These are phyloP conservation scores for Teunomyces atbi DNA, from an alignment of 805 yeast genomes.

Conservation along the genomic window DNA sequence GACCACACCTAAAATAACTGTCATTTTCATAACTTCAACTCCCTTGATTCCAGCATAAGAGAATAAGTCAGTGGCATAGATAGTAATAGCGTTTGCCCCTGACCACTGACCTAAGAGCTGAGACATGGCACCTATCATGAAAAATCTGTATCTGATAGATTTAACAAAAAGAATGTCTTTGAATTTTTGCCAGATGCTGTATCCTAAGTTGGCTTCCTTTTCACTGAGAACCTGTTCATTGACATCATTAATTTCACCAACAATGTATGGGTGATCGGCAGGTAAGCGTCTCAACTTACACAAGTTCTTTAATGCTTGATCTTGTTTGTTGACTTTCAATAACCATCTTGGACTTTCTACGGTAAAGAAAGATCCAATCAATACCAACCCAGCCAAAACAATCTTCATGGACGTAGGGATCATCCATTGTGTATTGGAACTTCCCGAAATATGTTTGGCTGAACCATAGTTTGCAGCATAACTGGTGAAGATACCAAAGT, in stretches of 20 bases:
- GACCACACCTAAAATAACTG: constrained; percentile 53
- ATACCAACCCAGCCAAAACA: constrained; percentile 45
- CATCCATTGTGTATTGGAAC: constrained; percentile 47
- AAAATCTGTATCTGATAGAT: constrained; percentile 46
- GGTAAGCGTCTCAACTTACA: constrained; percentile 45
- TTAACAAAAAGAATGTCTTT: constrained; percentile 35
- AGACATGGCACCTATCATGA: constrained; percentile 38
- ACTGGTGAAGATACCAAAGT: constrained; percentile 50
- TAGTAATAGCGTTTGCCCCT: constrained; percentile 56
- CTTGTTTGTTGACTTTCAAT: constrained; percentile 40
- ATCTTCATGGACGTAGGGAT: constrained; percentile 50
- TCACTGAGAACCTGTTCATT: constrained; percentile 45
- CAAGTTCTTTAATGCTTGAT: constrained; percentile 39
- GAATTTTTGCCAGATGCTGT: constrained; percentile 14
- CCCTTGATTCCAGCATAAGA: constrained; percentile 47
- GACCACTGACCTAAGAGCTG: constrained; percentile 59
- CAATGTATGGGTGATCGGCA: constrained; percentile 47
- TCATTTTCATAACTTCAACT: constrained; percentile 42
- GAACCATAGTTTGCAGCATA: constrained; percentile 54
- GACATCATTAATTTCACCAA: constrained; percentile 51
- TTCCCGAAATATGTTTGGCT: constrained; percentile 40
- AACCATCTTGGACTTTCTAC: constrained; percentile 54
- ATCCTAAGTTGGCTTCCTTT: constrained; percentile 20
- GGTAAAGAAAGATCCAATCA: constrained; percentile 43
- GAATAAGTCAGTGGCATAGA: constrained; percentile 52